Conservation (phyloP, 495 filamentous ascomycete species). For the Lophiotrema nucula region DNA sequence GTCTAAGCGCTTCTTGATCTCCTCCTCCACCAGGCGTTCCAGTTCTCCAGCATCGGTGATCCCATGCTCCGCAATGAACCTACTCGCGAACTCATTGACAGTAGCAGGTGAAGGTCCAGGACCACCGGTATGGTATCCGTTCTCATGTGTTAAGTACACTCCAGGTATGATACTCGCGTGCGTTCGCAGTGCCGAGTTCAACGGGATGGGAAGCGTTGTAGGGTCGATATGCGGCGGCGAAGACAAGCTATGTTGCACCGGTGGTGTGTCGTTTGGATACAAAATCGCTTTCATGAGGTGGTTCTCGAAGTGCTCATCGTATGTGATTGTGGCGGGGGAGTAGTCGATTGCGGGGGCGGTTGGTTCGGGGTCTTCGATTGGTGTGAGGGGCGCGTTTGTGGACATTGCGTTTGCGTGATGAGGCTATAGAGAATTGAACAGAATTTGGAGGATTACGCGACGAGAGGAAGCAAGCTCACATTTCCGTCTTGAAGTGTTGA, state of each 20-base stretch:
- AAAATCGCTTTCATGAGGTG: conserved; percentile 38
- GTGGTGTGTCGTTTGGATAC: conserved; percentile 12
- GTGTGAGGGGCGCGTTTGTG: conserved; percentile 25
- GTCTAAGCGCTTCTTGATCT: conserved; percentile 34
- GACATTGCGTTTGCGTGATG: no score
- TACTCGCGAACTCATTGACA: conserved; percentile 31
- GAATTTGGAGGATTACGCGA: not conserved
- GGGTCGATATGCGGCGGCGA: conserved; percentile 26
- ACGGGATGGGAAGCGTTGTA: conserved; percentile 39
- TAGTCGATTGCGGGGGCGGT: conserved; percentile 21
- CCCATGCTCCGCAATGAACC: conserved; percentile 40
- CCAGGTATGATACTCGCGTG: conserved; percentile 38
- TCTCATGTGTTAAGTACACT: conserved; percentile 40
- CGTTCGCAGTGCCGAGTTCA: conserved; percentile 38
- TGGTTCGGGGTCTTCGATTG: conserved; percentile 25
- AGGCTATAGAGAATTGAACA: no score
- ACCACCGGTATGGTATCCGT: conserved; percentile 41
- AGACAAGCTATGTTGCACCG: conserved; percentile 9
- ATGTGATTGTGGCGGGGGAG: conserved; percentile 26
- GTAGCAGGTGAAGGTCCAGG: conserved; percentile 35
- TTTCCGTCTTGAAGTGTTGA: no score
- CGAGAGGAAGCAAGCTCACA: not conserved
- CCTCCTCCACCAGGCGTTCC: conserved; percentile 39
- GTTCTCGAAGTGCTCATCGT: conserved; percentile 41
- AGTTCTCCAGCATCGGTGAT: conserved; percentile 37